Evolutionary conservation across 116 monocot species (phyloP).

Genomic region (Trichopus zeylanicus): DNA sequence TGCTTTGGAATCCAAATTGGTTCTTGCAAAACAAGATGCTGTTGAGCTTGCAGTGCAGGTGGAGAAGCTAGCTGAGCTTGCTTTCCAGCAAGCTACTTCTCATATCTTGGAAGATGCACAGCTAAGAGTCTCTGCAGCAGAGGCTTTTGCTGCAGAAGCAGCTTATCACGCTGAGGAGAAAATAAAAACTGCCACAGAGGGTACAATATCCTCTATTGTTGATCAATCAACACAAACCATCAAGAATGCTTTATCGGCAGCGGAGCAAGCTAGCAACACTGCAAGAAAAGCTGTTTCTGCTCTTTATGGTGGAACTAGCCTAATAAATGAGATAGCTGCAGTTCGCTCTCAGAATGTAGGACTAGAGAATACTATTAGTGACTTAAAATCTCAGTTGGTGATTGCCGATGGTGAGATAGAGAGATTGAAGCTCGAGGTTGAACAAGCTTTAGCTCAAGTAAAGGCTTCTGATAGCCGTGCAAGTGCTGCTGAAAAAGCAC

Average conservation of each 20-base stretch:
- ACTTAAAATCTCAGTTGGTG: constrained; percentile 12
- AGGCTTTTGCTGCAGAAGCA: constrained; percentile 18
- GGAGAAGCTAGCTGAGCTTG: constrained; percentile 18
- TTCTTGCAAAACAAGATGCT: constrained; percentile 22
- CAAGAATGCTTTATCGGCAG: constrained; percentile 14
- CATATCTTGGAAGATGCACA: constrained; percentile 17
- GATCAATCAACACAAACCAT: constrained; percentile 5
- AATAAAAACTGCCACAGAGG: constrained; percentile 17
- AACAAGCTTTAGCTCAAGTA: constrained; percentile 6
- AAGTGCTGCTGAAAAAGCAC: constrained; percentile 8
- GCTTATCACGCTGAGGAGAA: constrained; percentile 13
- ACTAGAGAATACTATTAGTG: constrained; percentile 7
- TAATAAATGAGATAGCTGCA: constrained; percentile 9
- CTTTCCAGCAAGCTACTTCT: constrained; percentile 17
- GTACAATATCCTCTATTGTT: constrained; percentile 15
- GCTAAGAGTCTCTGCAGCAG: constrained; percentile 14
- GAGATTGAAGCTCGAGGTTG: constrained; percentile 7
- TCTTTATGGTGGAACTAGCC: constrained; percentile 10
- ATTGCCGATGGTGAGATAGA: constrained; percentile 7
- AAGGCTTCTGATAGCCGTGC: constrained; percentile 13
- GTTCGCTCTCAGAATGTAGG: constrained; percentile 11
- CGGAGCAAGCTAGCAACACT: constrained; percentile 9
- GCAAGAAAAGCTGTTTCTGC: constrained; percentile 8
- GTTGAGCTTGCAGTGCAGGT: constrained; percentile 20
- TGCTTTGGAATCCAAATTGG: constrained; percentile 13